Conservation (phyloP, 257 asterid genomes). For the Gynochthodes officinalis region DNA sequence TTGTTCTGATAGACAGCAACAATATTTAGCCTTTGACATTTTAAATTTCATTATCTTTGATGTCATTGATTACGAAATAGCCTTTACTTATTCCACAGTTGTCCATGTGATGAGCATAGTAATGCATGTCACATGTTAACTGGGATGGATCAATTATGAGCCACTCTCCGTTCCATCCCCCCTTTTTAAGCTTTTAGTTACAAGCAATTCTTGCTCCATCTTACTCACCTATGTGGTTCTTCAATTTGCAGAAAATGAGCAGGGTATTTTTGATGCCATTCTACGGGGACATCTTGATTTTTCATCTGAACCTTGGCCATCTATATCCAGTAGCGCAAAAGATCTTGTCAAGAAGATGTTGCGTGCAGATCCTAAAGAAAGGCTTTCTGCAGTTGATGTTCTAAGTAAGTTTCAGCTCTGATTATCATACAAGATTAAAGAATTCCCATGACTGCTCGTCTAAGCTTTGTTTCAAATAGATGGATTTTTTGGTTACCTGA, state of each 20-base stretch:
- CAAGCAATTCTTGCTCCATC: neutral
- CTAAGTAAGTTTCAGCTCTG: conserved; percentile 51
- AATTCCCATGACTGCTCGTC: neutral
- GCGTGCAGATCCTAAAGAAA: conserved; percentile 65
- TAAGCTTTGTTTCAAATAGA: neutral
- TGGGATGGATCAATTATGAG: neutral
- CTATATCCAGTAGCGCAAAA: conserved; percentile 91
- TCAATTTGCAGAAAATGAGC: conserved; percentile 69
- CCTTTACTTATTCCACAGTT: neutral
- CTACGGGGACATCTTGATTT: conserved; percentile 82
- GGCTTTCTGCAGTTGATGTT: conserved; percentile 74
- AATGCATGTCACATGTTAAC: neutral
- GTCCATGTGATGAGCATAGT: neutral
- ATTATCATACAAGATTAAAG: neutral
- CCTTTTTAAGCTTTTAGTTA: neutral
- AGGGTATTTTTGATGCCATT: conserved; percentile 76
- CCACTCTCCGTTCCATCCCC: neutral
- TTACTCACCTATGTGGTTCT: conserved; percentile 3
- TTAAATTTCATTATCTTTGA: neutral
- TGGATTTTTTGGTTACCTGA: neutral
- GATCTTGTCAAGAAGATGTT: conserved; percentile 98
- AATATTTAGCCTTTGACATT: neutral
- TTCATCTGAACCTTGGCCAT: conserved; percentile 88
- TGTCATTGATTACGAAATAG: neutral
- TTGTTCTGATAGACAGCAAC: neutral